Evolutionary conservation across 257 asterid genomes (phyloP), one percentile per base, ranked within the genome.

Genomic region (Solanum microdontum): DNA sequence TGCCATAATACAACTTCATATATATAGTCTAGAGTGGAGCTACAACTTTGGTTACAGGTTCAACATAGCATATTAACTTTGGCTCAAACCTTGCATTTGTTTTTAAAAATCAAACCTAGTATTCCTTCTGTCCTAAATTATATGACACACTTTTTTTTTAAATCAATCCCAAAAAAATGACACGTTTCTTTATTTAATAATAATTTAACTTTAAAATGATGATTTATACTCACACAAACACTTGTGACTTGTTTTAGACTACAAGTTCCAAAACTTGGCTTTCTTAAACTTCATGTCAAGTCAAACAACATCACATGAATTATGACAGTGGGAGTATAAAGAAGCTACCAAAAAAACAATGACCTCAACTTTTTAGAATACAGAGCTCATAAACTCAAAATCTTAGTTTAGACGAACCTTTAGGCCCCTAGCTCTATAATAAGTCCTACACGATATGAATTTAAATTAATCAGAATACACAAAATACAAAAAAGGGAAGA

Each of bases 361-460:
- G 2, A 24, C 0, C 34, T 24, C 1, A 24, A 5, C 9, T 15
- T 7, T 70, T 11, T 28, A 28, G 0, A 69, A 69, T 69, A 13
- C 0, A 26, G 5, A 2, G 15, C 36, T 2, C 34, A 68, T 2
- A 12, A 68, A 3, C 5, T 26, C 36, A 68, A 68, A 66, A n/a
- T 66, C 6, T 60, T 23, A 8, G 28, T 23, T 21, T 60, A 23
- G 69, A 62, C 0, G 1, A 60, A 60, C 1, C 60, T 51, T 51
- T 51, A 51, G 60, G 21, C 4, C 62, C 39, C 76, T 69, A 30
- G 1, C 12, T 30, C 3, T 30, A 4, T 7, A 70, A 14, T 69
- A 32, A 3, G 3, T 30, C 13, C 4, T 14, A 15, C 14, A 0
- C 3, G 2, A 34, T 0, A 0, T 4, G 5, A 73, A 73, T 73